Percentiles rank a stretch among this genome's conserved stretches.
Evolutionary conservation across 2,329 filamentous ascomycete species (phyloP).

Genomic region (Domatiomyces globalis): DNA sequence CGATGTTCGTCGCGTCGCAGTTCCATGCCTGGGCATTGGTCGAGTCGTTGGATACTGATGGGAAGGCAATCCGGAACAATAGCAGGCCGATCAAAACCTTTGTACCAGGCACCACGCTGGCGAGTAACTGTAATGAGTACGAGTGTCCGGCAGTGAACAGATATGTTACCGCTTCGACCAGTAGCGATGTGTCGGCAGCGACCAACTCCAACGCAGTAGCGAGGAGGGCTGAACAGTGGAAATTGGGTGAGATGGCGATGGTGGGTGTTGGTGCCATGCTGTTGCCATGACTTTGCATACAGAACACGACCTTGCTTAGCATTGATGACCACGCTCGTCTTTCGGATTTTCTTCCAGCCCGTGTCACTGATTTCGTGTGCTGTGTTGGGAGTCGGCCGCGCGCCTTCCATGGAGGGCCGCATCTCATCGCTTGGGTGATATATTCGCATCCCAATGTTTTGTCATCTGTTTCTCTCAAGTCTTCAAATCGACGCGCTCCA

Average conservation of each 20-base stretch:
- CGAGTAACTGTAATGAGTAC: slow-evolving; percentile 5
- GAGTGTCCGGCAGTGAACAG: slow-evolving; percentile 5
- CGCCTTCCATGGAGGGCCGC: background rate
- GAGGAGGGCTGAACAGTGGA: background rate
- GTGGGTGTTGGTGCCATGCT: background rate
- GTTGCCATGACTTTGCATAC: background rate
- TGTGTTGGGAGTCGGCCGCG: too few relatives aligned
- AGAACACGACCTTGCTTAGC: background rate
- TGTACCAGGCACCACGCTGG: slow-evolving; percentile 9
- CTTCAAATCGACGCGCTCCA: slow-evolving; percentile 40
- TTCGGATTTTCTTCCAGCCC: background rate
- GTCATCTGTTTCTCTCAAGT: slow-evolving; percentile 8
- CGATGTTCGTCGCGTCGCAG: slow-evolving; percentile 18
- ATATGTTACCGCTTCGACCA: background rate
- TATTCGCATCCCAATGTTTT: background rate
- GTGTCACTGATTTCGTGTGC: background rate
- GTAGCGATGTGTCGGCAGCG: background rate
- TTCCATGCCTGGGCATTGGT: slow-evolving; percentile 10
- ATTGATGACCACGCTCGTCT: background rate
- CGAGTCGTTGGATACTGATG: slow-evolving; percentile 7
- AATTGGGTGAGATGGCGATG: background rate
- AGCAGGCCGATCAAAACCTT: slow-evolving; percentile 9
- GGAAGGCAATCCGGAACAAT: slow-evolving; percentile 8
- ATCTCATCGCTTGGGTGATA: background rate
- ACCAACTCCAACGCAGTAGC: background rate